Evolutionary conservation across 768 basidiomycete species (phyloP).

Genomic region (Paxillus rubicundulus): DNA sequence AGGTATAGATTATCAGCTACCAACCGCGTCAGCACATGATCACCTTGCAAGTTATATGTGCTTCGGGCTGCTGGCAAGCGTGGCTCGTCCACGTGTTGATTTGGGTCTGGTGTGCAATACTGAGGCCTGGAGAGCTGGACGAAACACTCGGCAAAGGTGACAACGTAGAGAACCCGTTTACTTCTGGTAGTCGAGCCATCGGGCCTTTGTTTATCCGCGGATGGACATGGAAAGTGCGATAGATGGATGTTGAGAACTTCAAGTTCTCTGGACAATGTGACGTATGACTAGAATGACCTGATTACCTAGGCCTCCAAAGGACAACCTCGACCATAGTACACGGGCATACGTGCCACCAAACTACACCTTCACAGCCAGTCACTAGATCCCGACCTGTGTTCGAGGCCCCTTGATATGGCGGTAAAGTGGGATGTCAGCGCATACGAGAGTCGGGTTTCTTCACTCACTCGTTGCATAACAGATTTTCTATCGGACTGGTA

Average conservation of each 20-base stretch:
- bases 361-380: too few species aligned
- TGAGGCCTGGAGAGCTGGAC: too few species aligned
- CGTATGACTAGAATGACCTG: too few species aligned
- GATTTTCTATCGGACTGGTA: neutral
- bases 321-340: too few species aligned
- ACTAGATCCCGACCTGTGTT: neutral
- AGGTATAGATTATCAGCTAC: neutral
- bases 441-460: neutral
- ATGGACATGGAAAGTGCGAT: slow-evolving; percentile 35
- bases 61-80: too few species aligned
- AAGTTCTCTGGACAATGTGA: neutral
- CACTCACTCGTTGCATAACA: neutral
- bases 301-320: too few species aligned
- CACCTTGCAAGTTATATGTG: too few species aligned
- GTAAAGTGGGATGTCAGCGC: too few species aligned
- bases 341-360: neutral
- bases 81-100: too few species aligned
- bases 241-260: slow-evolving; percentile 11
- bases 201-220: slow-evolving; percentile 45
- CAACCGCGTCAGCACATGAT: too few species aligned
- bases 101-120: too few species aligned
- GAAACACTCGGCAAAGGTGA: too few species aligned
- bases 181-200: slow-evolving; percentile 34
- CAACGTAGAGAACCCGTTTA: slow-evolving; percentile 23
- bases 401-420: neutral